A percentile compares a stretch with the other conserved stretches of the same genome.
Evolutionary conservation across 2,329 filamentous ascomycete genomes (phyloP).

Genomic region (Lachnum nothofagi): DNA sequence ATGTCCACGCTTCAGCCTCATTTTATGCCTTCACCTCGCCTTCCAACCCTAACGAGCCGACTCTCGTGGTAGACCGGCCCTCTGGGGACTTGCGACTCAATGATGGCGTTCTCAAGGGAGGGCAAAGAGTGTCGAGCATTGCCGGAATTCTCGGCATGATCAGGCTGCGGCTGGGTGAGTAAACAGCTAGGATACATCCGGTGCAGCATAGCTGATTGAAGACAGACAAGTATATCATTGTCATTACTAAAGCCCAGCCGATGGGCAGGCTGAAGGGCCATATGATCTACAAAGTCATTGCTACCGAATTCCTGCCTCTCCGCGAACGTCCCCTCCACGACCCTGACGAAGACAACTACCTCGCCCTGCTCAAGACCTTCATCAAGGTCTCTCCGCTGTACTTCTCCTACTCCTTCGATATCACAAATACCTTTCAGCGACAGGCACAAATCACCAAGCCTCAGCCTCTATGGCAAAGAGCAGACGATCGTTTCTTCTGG

Average conservation of each 20-base stretch:
- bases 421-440: conserved; percentile 95
- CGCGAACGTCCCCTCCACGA: conserved; percentile 89
- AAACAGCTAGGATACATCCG: neutral
- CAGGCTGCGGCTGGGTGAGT: conserved; percentile 80
- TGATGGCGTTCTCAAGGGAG: conserved; percentile 69
- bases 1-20: conserved; percentile 84
- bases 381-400: conserved; percentile 87
- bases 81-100: conserved; percentile 84
- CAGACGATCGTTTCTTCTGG: conserved; percentile 98
- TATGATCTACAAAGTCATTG: conserved; percentile 88
- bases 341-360: conserved; percentile 87
- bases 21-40: conserved; percentile 96
- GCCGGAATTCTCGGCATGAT: conserved; percentile 92
- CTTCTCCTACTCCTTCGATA: conserved; percentile 94
- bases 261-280: conserved; percentile 90
- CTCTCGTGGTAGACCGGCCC: conserved; percentile 83
- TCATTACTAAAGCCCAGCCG: conserved; percentile 89
- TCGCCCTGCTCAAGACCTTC: conserved; percentile 73
- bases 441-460: conserved; percentile 71
- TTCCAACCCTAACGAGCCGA: conserved; percentile 82
- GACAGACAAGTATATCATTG: conserved; percentile 86
- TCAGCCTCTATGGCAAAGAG: conserved; percentile 79
- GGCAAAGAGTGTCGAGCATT: conserved; percentile 86
- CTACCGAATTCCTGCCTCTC: conserved; percentile 89
- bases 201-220: conserved; percentile 18